Base-by-base conservation (phyloP, 306 rosid genomes). In the Sesbania bispinosa region DNA sequence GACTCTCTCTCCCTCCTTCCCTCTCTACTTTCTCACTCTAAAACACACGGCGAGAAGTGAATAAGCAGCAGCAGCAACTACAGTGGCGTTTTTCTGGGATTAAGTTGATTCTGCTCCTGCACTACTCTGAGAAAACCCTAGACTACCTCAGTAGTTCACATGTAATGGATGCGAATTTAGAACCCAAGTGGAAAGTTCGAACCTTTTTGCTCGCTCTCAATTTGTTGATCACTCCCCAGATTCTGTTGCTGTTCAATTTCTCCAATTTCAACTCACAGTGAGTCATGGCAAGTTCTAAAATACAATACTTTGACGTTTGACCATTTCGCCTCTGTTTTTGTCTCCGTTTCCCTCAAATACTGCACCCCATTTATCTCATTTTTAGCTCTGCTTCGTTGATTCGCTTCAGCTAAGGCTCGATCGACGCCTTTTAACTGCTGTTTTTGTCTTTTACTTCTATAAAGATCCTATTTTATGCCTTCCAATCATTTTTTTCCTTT, bases 381-480 rank as follows among this genome's bases (percentile, higher is more conserved):
- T 52, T 1, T 74, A n/a, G 36, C 55, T 77, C 68, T 81, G 73
- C 81, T 79, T 84, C 84, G 78, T 77, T 81, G 88, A 86, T 90
- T 88, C 59, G 72, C 38, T 77, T 36, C 39, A 39, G 32, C 76
- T 58, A 2, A 16, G 71, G 36, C 77, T 88, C 85, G 89, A 86
- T 88, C 95, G 86, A 75, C 30, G 23, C 15, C 18, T 39, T 66
- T 23, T 18, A 36, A 60, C 76, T 33, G 13, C 63, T 27, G 1
- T 53, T 74, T 77, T 62, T 77, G 42, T 80, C 15, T 68, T 24
- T 18, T 55, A 19, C 65, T 80, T 57, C 67, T 53, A 20, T 69
- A 15, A 53, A 72, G 80, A 65, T 87, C 52, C 53, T 16, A 2
- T 71, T 54, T n/a, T 66, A 3, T 13, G 23, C 41, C 3, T 33